Evolutionary conservation across 257 asterid genomes (phyloP).

Genomic region (Buddleja alternifolia): DNA sequence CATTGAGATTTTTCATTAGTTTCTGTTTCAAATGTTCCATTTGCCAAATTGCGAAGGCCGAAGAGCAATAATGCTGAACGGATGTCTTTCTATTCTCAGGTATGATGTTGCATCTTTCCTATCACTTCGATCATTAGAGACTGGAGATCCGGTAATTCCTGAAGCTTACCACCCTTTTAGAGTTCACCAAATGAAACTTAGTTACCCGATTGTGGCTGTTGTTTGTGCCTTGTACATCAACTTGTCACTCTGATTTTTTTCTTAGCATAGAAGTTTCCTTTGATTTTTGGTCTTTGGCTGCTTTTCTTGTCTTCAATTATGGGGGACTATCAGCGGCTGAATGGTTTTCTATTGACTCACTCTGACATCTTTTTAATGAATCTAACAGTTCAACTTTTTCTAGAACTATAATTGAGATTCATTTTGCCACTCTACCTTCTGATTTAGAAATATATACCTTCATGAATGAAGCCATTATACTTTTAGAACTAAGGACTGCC

Average conservation of each 20-base stretch:
- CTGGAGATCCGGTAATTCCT: conserved; percentile 79
- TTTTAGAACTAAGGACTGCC: conserved; percentile 8
- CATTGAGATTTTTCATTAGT: conserved; percentile 15
- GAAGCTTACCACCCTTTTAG: conserved; percentile 34
- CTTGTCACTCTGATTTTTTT: not conserved
- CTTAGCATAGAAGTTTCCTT: conserved; percentile 9
- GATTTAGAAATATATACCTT: conserved; percentile 6
- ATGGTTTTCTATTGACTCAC: conserved; percentile 3
- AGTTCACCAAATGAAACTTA: conserved; percentile 22
- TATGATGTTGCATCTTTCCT: conserved; percentile 76
- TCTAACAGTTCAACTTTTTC: not conserved
- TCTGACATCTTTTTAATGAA: not conserved
- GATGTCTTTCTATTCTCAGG: conserved; percentile 46
- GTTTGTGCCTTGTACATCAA: not conserved
- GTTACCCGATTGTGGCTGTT: conserved; percentile 19
- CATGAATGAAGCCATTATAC: not conserved
- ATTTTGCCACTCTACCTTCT: conserved; percentile 17
- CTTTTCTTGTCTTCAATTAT: not conserved
- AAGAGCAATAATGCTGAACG: conserved; percentile 13
- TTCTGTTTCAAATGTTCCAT: conserved; percentile 11
- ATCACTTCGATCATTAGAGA: conserved; percentile 72
- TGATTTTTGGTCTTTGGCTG: not conserved
- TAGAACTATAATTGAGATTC: not conserved
- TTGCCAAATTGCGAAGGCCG: not conserved
- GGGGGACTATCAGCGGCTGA: not conserved